Base-by-base conservation (phyloP, 2,329 filamentous ascomycete genomes). In the Talaromyces sp. region DNA sequence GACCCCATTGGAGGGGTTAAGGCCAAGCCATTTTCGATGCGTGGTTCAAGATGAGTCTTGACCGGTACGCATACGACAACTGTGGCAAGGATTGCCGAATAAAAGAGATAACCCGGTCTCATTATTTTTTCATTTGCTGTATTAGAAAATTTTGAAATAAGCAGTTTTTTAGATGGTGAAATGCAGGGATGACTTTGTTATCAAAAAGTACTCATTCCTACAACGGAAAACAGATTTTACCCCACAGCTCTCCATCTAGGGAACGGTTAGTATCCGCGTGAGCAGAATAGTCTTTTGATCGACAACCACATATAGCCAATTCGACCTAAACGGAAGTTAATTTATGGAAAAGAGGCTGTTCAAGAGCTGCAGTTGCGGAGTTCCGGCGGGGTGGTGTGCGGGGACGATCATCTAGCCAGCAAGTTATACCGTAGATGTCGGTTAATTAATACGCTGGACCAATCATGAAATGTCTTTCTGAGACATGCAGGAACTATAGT, bases 1-100 rank as follows among this genome's bases (percentile, higher is more conserved):
- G 8, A 72, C 70, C 70, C 71, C 71, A 72, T 73, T 8, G 67
- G 71, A 27, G 70, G 71, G 15, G 69, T 73, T 5, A 56, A 59
- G 7, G 70, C 70, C 8, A 71, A 53, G 3, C 69, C 68, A 68
- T 72, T 63, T 4, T 69, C 42, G n/a, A 39, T 36, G 15, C 52
- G 52, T 55, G 58, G n/a, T 15, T 55, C 15, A 9, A 49, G n/a
- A 2, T n/a, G 36, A n/a, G 36, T 39, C 36, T 39, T n/a, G 17
- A 39, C 3, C 17, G 36, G 36, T n/a, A n/a, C 36, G 36, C 36
- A 39, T 39, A 7, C 36, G 15, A 8, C 36, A 2, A 3, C 15
- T n/a, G 36, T n/a, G 36, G 36, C 15, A n/a, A 39, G 36, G 36
- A 39, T n/a, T n/a, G 36, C 36, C 36, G 17, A 39, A 39, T n/a